A percentile compares a stretch with the other conserved stretches of the same genome.
Conservation (phyloP, 139 green algal species). For the Marvania coccoides region DNA sequence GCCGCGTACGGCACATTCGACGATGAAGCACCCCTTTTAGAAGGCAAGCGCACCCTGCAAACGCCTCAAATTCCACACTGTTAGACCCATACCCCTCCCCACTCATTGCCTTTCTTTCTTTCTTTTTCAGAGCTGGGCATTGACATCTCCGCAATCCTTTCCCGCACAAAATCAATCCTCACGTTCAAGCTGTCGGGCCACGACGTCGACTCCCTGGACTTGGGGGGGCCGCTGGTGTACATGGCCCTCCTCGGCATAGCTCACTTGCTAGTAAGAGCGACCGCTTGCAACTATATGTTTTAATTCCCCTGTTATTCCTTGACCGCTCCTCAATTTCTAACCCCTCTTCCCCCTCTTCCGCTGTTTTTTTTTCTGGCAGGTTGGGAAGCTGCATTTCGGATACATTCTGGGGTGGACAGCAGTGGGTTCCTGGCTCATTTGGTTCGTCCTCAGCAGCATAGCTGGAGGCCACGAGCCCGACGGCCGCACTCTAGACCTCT, state of each 20-base stretch:
- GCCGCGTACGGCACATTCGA: constrained; percentile 59
- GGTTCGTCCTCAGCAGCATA: constrained; percentile 45
- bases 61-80: background rate
- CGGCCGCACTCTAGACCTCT: constrained; percentile 63
- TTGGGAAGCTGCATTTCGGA: constrained; percentile 89
- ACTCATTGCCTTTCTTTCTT: background rate
- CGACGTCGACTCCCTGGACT: constrained; percentile 70
- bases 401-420: constrained; percentile 90
- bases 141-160: constrained; percentile 74
- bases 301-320: background rate
- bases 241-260: constrained; percentile 58
- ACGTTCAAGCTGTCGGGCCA: constrained; percentile 45
- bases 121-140: constrained; percentile 82
- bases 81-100: background rate
- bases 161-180: constrained; percentile 61
- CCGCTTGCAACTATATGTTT: background rate
- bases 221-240: constrained; percentile 85
- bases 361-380: constrained; percentile 27
- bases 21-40: constrained; percentile 76
- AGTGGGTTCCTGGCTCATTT: constrained; percentile 68
- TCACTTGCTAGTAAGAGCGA: constrained; percentile 83
- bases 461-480: constrained; percentile 24
- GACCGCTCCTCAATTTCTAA: no score
- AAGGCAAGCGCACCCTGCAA: constrained; percentile 43
- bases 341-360: background rate